A percentile compares a stretch with the other conserved stretches of the same genome.
Evolutionary conservation across 495 filamentous ascomycete species (phyloP).

Genomic region (Neurospora intermedia): DNA sequence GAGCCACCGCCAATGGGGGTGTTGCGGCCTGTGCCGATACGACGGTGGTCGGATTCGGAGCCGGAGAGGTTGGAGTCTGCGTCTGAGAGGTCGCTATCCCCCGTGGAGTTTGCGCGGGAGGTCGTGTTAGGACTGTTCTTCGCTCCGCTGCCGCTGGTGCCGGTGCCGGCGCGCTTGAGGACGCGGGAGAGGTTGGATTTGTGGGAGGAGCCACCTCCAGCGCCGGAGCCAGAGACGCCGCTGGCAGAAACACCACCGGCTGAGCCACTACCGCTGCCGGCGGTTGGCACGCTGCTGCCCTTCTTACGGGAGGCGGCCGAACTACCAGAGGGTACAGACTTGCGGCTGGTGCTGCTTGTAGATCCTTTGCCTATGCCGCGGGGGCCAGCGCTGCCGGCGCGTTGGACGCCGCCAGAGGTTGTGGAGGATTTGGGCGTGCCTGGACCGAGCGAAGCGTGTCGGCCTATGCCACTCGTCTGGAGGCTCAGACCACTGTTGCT

Average conservation of each 20-base stretch:
- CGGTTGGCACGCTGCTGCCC: conserved; percentile 35
- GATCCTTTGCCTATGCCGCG: conserved; percentile 43
- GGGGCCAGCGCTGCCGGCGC: conserved; percentile 66
- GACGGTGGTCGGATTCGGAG: conserved; percentile 39
- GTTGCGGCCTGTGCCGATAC: conserved; percentile 17
- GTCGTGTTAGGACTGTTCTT: conserved; percentile 49
- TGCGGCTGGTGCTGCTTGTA: conserved; percentile 29
- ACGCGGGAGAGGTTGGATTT: conserved; percentile 43
- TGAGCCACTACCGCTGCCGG: conserved; percentile 32
- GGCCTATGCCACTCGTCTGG: conserved; percentile 62
- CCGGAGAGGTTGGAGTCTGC: conserved; percentile 40
- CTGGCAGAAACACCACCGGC: background rate
- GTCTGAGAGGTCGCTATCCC: conserved; percentile 55
- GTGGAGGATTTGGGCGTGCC: conserved; percentile 65
- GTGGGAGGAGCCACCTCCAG: background rate
- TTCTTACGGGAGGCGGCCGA: conserved; percentile 36
- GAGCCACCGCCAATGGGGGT: conserved; percentile 2
- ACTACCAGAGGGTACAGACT: conserved; percentile 55
- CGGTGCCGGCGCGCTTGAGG: conserved; percentile 26
- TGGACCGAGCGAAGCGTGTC: conserved; percentile 74
- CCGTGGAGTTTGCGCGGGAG: conserved; percentile 13
- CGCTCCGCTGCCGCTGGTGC: conserved; percentile 10
- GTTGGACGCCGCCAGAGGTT: conserved; percentile 45
- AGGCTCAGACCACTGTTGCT: conserved; percentile 53
- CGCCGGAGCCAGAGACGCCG: background rate